Conservation (phyloP, 148 eudicot genomes). For the Polygonum maritimum region DNA sequence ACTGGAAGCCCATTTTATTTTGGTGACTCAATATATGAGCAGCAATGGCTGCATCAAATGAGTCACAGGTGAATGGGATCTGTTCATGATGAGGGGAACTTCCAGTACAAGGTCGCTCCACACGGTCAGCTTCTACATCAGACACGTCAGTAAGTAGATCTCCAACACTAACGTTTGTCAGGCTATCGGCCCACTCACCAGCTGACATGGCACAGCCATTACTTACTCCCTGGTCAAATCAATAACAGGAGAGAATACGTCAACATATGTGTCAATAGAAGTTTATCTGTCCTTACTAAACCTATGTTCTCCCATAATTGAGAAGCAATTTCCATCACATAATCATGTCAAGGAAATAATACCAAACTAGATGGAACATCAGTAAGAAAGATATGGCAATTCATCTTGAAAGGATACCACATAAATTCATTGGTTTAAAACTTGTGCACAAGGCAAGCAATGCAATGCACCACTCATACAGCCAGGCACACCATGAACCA, state of each 20-base stretch:
- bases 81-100: slow-evolving; percentile 37
- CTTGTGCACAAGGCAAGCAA: neutral
- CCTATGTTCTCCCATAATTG: neutral
- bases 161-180: slow-evolving; percentile 67
- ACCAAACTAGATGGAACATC: neutral
- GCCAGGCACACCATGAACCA: neutral
- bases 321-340: neutral
- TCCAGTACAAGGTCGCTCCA: slow-evolving; percentile 23
- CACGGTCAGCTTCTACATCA: slow-evolving; percentile 25
- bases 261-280: neutral
- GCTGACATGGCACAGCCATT: slow-evolving; percentile 34
- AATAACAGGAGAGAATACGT: slow-evolving; percentile 11
- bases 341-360: neutral
- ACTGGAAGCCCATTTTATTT: slow-evolving; percentile 30
- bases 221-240: slow-evolving; percentile 31
- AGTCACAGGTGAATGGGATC: slow-evolving; percentile 66
- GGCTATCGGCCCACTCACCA: slow-evolving; percentile 82
- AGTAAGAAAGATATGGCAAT: neutral
- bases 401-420: neutral
- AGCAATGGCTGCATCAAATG: slow-evolving; percentile 98
- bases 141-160: slow-evolving; percentile 53
- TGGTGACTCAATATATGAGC: slow-evolving; percentile 69
- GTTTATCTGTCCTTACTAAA: neutral
- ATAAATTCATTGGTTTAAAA: neutral
- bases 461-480: neutral